A percentile compares a stretch with the other conserved stretches of the same genome.
Conservation (phyloP, 2,329 filamentous ascomycete genomes). For the Colletotrichum brevisporum region DNA sequence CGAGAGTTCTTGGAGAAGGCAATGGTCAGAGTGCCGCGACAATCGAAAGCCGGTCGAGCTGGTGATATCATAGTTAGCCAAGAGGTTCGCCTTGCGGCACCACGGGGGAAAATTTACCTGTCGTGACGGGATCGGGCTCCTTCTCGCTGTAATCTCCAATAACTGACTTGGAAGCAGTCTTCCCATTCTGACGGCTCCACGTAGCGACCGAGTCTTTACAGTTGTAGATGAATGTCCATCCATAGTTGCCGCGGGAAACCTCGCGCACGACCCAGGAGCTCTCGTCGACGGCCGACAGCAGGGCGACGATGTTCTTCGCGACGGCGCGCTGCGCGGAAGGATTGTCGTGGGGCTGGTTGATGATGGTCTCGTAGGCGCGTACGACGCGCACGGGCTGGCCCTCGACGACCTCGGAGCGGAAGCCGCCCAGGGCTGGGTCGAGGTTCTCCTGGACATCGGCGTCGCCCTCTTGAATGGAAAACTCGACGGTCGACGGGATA, state of each 20-base stretch:
- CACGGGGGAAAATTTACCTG: conserved; percentile 53
- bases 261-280: conserved; percentile 64
- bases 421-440: conserved; percentile 53
- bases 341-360: conserved; percentile 64
- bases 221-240: conserved; percentile 68
- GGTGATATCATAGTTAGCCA: conserved; percentile 13
- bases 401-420: conserved; percentile 41
- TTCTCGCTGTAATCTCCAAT: conserved; percentile 66
- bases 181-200: conserved; percentile 64
- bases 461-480: conserved; percentile 57
- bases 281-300: conserved; percentile 60
- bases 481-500: conserved; percentile 59
- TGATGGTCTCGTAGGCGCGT: conserved; percentile 60
- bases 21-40: conserved; percentile 65
- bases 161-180: conserved; percentile 54
- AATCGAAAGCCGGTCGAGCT: conserved; percentile 73
- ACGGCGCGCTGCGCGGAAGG: conserved; percentile 64
- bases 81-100: background rate
- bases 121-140: conserved; percentile 60
- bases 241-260: conserved; percentile 59
- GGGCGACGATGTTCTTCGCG: conserved; percentile 62
- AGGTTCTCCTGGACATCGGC: conserved; percentile 52
- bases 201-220: conserved; percentile 67
- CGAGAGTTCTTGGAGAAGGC: conserved; percentile 63
- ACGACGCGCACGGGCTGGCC: conserved; percentile 55